A percentile compares a stretch with the other conserved stretches of the same genome.
Conservation (phyloP, 805 yeast genomes). For the Wickerhamiella slavikovae region DNA sequence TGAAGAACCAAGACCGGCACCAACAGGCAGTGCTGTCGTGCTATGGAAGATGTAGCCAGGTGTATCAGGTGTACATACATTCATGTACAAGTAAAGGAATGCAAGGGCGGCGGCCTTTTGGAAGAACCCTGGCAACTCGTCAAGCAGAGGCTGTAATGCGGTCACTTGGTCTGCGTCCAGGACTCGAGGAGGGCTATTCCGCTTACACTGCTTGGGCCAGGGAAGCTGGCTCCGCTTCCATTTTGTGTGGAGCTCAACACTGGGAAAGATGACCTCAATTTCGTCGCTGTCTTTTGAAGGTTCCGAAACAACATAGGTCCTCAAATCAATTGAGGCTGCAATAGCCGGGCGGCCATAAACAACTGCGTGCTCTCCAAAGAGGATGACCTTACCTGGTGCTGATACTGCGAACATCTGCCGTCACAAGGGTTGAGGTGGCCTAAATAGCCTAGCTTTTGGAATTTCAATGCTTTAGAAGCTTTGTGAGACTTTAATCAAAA, state of each 20-base stretch:
- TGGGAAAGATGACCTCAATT: conserved; percentile 62
- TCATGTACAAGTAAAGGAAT: conserved; percentile 57
- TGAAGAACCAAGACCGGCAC: conserved; percentile 92
- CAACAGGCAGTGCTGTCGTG: conserved; percentile 75
- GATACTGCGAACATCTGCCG: conserved; percentile 54
- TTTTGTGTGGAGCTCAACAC: conserved; percentile 39
- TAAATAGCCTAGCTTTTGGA: too few relatives aligned
- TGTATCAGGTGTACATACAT: conserved; percentile 27
- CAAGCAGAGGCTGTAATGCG: conserved; percentile 9
- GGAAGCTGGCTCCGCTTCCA: conserved; percentile 51
- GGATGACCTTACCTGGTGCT: conserved; percentile 91
- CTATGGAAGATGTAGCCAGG: conserved; percentile 41
- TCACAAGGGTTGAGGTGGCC: too few relatives aligned
- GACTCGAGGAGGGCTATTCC: background rate
- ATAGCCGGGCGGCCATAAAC: conserved; percentile 87
- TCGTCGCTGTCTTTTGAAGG: conserved; percentile 21
- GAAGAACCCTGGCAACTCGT: conserved; percentile 19
- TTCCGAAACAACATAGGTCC: conserved; percentile 59
- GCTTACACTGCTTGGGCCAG: conserved; percentile 20
- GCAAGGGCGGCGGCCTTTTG: conserved; percentile 67
- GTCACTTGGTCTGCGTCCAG: conserved; percentile 6
- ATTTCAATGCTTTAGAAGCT: too few relatives aligned
- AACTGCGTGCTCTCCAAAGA: conserved; percentile 94
- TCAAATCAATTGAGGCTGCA: conserved; percentile 78
- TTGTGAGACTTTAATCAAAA: too few relatives aligned